A percentile compares a stretch with the other conserved stretches of the same genome.
These are phyloP conservation scores for Vigna mungo DNA, from an alignment of 306 rosid genomes.

Conservation along the genomic window DNA sequence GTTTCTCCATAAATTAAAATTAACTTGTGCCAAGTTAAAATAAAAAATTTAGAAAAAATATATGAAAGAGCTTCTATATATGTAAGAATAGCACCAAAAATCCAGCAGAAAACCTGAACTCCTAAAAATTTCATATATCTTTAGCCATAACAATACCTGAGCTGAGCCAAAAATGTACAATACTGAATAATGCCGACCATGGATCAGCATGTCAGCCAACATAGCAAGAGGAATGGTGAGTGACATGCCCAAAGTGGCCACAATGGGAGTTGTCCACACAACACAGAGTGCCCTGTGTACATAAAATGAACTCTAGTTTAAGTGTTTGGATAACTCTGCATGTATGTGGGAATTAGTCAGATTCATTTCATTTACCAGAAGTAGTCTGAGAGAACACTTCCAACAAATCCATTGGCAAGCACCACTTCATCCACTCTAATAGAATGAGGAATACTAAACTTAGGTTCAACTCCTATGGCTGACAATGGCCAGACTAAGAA, in stretches of 20 bases:
- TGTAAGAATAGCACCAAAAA: no score
- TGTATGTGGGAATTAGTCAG: conserved; percentile 21
- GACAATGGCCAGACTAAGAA: conserved; percentile 88
- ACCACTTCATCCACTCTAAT: conserved; percentile 84
- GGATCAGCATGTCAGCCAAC: conserved; percentile 97
- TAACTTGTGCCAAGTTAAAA: no score
- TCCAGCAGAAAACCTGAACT: no score
- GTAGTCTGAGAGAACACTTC: conserved; percentile 96
- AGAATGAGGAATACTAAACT: conserved; percentile 86
- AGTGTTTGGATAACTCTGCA: conserved; percentile 7
- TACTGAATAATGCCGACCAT: conserved; percentile 91
- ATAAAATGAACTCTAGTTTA: conserved; percentile 39
- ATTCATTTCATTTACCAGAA: conserved; percentile 68
- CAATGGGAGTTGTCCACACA: conserved; percentile 98
- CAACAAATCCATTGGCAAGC: conserved; percentile 90
- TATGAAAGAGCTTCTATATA: no score
- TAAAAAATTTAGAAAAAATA: no score
- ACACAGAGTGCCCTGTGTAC: conserved; percentile 87
- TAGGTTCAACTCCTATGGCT: conserved; percentile 95
- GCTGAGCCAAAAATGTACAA: conserved; percentile 89
- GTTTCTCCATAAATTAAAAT: no score
- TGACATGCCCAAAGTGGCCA: conserved; percentile 99
- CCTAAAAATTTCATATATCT: background rate
- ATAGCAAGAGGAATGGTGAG: conserved; percentile 99
- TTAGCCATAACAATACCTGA: conserved; percentile 65